Conservation (phyloP, 768 basidiomycete genomes). For the Suillus fuscotomentosus region DNA sequence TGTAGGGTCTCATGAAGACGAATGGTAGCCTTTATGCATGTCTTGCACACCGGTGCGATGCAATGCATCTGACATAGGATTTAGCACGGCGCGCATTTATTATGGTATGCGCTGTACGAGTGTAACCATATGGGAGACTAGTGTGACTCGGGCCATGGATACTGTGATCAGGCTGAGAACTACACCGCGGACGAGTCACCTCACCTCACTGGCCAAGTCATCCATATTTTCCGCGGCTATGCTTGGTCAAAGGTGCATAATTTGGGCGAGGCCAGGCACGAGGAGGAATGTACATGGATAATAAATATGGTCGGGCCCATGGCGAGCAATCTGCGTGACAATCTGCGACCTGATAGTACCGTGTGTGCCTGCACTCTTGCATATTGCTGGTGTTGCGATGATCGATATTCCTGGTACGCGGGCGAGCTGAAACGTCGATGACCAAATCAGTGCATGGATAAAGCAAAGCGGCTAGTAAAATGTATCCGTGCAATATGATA, state of each 20-base stretch:
- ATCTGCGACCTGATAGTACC: neutral
- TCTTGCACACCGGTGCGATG: neutral
- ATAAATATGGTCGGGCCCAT: neutral
- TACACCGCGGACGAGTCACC: neutral
- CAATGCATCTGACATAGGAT: neutral
- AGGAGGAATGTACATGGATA: neutral
- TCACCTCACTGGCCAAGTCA: neutral
- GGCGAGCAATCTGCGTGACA: neutral
- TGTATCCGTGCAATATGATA: too few relatives aligned
- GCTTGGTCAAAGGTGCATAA: neutral
- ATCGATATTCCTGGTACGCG: neutral
- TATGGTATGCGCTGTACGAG: neutral
- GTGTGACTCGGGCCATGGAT: neutral
- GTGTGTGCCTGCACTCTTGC: neutral
- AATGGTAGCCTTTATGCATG: neutral
- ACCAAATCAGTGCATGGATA: neutral
- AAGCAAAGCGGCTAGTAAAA: neutral
- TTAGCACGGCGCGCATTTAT: too few relatives aligned
- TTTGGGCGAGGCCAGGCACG: neutral
- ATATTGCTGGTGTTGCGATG: neutral
- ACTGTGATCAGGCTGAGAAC: neutral
- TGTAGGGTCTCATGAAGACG: neutral
- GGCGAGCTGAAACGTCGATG: neutral
- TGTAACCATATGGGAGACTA: neutral
- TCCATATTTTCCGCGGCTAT: neutral